These are phyloP conservation scores for Quercus dentata DNA, from an alignment of 306 rosid genomes.

Conservation along the genomic window DNA sequence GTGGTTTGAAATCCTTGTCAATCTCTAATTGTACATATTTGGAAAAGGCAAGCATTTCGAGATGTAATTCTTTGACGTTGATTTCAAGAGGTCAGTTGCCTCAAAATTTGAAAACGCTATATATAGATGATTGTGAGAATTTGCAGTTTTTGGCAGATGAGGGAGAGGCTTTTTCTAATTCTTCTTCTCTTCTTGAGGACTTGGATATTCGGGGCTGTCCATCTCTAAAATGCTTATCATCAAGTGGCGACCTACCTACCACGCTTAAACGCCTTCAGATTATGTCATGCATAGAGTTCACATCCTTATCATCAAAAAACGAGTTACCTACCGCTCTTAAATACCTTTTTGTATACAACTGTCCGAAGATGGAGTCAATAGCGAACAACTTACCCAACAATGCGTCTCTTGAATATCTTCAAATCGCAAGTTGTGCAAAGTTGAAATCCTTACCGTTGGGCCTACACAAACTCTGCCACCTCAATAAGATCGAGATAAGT, in stretches of 20 bases:
- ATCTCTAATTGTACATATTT: neutral
- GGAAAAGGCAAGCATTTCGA: neutral
- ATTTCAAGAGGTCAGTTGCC: constrained; percentile 2
- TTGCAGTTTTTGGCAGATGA: neutral
- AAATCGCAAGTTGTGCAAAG: neutral
- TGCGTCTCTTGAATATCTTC: neutral
- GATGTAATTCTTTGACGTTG: constrained; percentile 6
- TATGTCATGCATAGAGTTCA: too few relatives aligned
- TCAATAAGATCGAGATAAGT: neutral
- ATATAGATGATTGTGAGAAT: neutral
- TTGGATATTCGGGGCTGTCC: fast-evolving
- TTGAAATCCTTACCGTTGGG: constrained; percentile 14
- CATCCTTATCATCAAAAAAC: constrained; percentile 1
- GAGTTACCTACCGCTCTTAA: constrained; percentile 14
- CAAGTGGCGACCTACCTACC: too few relatives aligned
- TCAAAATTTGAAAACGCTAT: neutral
- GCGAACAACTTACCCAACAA: neutral
- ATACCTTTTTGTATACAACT: neutral
- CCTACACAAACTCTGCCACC: constrained; percentile 1
- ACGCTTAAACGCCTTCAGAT: too few relatives aligned
- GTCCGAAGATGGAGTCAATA: constrained; percentile 4
- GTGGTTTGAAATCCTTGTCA: neutral
- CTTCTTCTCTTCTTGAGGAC: neutral
- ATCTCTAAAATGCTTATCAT: neutral
- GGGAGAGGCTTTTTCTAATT: neutral